Conservation (phyloP, 176 grass and related monocot species). For the Oryza rufipogon region DNA sequence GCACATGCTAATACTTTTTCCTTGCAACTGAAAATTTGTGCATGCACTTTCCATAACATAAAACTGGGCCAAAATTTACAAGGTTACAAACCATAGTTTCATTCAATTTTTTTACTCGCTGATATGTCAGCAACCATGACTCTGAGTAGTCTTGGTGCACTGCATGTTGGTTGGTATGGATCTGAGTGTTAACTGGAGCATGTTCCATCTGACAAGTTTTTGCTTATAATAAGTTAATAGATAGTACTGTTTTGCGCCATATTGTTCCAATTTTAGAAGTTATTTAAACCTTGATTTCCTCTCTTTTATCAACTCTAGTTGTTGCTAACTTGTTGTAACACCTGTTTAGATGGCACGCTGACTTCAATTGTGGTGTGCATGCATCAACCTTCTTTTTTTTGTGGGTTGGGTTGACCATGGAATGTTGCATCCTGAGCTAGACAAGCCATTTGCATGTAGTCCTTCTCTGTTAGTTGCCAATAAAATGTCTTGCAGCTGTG, state of each 20-base stretch:
- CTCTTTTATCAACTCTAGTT: neutral
- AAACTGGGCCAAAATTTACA: constrained; percentile 19
- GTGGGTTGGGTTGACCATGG: no score
- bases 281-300: neutral
- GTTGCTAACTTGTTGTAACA: neutral
- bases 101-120: constrained; percentile 9
- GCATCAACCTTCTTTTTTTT: neutral
- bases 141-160: neutral
- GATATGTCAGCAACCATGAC: neutral
- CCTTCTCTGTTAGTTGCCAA: neutral
- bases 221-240: neutral
- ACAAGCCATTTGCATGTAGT: neutral
- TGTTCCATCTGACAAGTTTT: constrained; percentile 28
- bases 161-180: constrained; percentile 20
- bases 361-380: no score
- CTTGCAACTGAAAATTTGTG: neutral
- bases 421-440: no score
- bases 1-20: neutral
- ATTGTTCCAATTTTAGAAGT: neutral
- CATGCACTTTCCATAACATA: neutral
- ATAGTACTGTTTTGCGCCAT: neutral
- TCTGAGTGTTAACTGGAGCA: constrained; percentile 6
- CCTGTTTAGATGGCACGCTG: constrained; percentile 3
- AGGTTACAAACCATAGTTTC: constrained; percentile 11
- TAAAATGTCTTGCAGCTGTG: neutral